Conservation (phyloP, 768 basidiomycete genomes). For the Phylloporus rhodoxanthus region DNA sequence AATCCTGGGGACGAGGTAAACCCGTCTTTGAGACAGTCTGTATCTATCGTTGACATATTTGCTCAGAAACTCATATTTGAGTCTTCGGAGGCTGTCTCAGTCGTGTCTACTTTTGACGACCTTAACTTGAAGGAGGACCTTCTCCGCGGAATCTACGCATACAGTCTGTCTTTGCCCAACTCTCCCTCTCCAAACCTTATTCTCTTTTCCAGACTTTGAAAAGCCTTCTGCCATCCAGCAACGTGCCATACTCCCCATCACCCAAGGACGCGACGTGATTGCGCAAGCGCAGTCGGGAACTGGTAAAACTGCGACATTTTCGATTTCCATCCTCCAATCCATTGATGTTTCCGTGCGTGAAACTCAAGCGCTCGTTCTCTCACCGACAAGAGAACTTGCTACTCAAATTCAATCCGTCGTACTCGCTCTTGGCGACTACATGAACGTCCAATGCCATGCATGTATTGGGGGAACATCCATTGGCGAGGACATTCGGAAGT, state of each 20-base stretch:
- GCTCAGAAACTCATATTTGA: slow-evolving; percentile 87
- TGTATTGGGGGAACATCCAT: slow-evolving; percentile 97
- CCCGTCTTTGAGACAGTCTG: slow-evolving; percentile 17
- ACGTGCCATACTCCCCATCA: slow-evolving; percentile 94
- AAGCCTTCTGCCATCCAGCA: slow-evolving; percentile 99
- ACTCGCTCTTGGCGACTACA: slow-evolving; percentile 94
- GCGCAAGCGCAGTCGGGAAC: slow-evolving; percentile 99
- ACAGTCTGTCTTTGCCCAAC: slow-evolving; percentile 54
- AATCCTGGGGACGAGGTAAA: slow-evolving; percentile 80
- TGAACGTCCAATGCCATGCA: slow-evolving; percentile 98
- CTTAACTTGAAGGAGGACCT: slow-evolving; percentile 92
- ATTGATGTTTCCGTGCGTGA: slow-evolving; percentile 94
- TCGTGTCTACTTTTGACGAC: slow-evolving; percentile 86
- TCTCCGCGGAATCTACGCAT: slow-evolving; percentile 94
- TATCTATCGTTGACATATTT: neutral
- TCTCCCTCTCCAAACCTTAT: slow-evolving; percentile 3
- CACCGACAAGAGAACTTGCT: slow-evolving; percentile 96
- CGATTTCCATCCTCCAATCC: slow-evolving; percentile 95
- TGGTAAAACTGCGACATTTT: slow-evolving; percentile 99
- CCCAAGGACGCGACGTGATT: slow-evolving; percentile 94
- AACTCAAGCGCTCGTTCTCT: slow-evolving; percentile 93
- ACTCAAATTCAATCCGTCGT: slow-evolving; percentile 99
- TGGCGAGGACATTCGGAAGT: slow-evolving; percentile 94
- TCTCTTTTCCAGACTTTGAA: slow-evolving; percentile 67
- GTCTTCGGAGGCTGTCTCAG: slow-evolving; percentile 87